Evolutionary conservation across 2,329 filamentous ascomycete genomes (phyloP), one percentile per base, ranked within the genome.

Genomic region (Talaromyces sp.): DNA sequence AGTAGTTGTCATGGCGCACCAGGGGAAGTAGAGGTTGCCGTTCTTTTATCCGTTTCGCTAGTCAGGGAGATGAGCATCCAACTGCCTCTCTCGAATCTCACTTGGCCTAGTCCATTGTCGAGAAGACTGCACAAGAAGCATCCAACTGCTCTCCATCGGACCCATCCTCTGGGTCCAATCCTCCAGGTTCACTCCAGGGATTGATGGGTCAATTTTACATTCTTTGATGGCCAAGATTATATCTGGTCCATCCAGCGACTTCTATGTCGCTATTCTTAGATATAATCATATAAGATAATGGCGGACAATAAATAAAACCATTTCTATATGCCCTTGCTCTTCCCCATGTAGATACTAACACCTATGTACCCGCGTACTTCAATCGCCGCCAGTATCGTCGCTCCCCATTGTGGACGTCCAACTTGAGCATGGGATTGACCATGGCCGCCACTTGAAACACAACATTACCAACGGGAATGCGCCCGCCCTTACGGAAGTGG

Each of bases 81-180:
- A 73, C 70, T 70, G 70, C 66, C 69, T 70, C 70, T 70, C 65
- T 66, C 67, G 61, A 65, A 61, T 63, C 65, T 65, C 55, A 57
- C 57, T 54, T 57, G 62, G 65, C 13, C 4, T 41, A 30, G 16
- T 45, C 58, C 57, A 50, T 54, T 39, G 49, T 62, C 58, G 69
- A 66, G 67, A 65, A 63, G 65, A 68, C 69, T 69, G 67, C 65
- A 62, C 68, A 70, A 71, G 70, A 72, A 73, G 70, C 70, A 73
- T 72, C 70, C 70, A 73, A 73, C 70, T 73, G 70, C 70, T 73
- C 69, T 70, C 69, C 69, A 73, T 70, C 67, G 63, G 53, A 63
- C 57, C 69, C 65, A 54, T 66, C 63, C 65, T 61, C 55, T 52
- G 56, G 62, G 57, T 62, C 56, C 49, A 51, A 57, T 46, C 51